Percentiles rank a stretch among this genome's conserved stretches.
These are phyloP conservation scores for Xylaria hypoxylon DNA, from an alignment of 2,329 filamentous ascomycete genomes.

Conservation along the genomic window DNA sequence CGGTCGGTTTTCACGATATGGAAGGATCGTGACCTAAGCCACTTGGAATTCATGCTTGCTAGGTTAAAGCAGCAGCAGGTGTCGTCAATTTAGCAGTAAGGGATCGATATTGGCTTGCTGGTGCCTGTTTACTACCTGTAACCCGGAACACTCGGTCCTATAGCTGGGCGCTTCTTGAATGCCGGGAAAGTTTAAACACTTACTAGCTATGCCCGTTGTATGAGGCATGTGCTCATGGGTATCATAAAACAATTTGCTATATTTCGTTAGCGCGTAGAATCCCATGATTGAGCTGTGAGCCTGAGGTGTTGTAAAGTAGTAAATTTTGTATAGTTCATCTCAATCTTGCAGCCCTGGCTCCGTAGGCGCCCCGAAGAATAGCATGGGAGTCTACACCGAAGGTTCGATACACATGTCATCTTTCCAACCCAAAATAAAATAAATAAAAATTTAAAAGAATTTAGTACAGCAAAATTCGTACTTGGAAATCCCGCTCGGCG, in stretches of 20 bases:
- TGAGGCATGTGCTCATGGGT: not conserved
- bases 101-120: not conserved
- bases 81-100: not conserved
- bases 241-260: not conserved
- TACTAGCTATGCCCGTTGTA: not conserved
- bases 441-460: too few relatives aligned
- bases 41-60: constrained; percentile 11
- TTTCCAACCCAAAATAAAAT: too few relatives aligned
- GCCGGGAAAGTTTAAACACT: not conserved
- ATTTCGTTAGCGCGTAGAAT: not conserved
- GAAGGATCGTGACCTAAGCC: constrained; percentile 5
- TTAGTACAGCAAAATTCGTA: not conserved
- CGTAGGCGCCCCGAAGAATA: not conserved
- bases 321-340: not conserved
- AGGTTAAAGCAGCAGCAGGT: not conserved
- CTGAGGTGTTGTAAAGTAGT: not conserved
- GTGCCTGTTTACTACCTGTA: not conserved
- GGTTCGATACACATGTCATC: not conserved
- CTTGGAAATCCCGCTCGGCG: too few relatives aligned
- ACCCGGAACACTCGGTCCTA: constrained; percentile 6
- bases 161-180: not conserved
- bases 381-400: constrained; percentile 5
- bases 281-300: not conserved
- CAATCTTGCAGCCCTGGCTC: not conserved
- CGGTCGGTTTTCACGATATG: not conserved